Conservation (phyloP, 495 filamentous ascomycete species). For the Xylaria castorea region DNA sequence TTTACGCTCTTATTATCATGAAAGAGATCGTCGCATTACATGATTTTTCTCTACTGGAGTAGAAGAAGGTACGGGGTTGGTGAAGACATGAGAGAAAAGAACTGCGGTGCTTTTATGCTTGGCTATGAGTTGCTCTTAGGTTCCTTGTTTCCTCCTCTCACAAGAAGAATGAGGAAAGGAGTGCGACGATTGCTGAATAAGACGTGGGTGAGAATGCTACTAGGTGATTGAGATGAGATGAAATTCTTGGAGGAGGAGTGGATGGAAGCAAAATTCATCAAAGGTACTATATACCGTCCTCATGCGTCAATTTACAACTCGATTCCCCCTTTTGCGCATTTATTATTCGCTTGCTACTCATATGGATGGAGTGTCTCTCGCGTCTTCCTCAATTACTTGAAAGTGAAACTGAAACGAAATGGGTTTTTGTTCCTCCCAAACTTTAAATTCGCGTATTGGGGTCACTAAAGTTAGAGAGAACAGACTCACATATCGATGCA, state of each 20-base stretch:
- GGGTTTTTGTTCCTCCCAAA: not conserved
- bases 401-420: not conserved
- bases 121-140: not conserved
- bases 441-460: not conserved
- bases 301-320: constrained; percentile 11
- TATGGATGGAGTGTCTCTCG: not conserved
- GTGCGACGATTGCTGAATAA: not conserved
- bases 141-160: not conserved
- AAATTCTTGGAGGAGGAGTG: not conserved
- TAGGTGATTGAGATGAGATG: not conserved
- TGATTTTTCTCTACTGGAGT: constrained; percentile 2
- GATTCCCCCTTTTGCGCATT: constrained; percentile 23
- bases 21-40: not conserved
- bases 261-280: constrained; percentile 11
- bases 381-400: not conserved
- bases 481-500: not conserved
- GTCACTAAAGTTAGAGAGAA: not conserved
- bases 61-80: not conserved
- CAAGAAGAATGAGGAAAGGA: not conserved
- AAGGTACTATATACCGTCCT: constrained; percentile 17
- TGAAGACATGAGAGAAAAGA: not conserved
- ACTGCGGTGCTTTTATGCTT: not conserved
- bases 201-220: not conserved
- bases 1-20: not conserved
- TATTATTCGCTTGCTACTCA: not conserved